Conservation (phyloP, 495 filamentous ascomycete species). For the Daldinia loculata region DNA sequence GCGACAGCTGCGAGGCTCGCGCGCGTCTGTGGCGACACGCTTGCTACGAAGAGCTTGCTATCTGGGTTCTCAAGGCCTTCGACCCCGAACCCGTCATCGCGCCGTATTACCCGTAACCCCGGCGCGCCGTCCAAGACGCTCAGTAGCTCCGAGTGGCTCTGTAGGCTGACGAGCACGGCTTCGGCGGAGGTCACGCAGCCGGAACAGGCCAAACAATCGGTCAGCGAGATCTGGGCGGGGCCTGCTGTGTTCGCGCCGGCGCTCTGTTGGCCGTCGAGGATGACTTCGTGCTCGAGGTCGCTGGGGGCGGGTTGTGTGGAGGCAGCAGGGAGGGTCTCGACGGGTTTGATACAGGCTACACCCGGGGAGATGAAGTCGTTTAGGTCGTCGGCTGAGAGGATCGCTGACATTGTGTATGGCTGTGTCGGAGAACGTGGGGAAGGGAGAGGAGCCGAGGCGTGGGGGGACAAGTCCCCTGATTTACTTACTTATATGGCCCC, state of each 20-base stretch:
- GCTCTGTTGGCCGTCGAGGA: slow-evolving; percentile 84
- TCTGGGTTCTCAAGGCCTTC: slow-evolving; percentile 52
- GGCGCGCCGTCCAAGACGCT: slow-evolving; percentile 76
- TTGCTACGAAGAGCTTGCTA: slow-evolving; percentile 82
- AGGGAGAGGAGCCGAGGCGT: neutral
- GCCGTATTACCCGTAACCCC: slow-evolving; percentile 51
- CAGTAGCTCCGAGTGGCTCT: slow-evolving; percentile 91
- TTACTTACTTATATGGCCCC: neutral
- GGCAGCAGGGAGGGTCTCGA: slow-evolving; percentile 80
- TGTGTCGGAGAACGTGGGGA: slow-evolving; percentile 3
- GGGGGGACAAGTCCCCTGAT: slow-evolving; percentile 26
- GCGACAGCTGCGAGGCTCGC: slow-evolving; percentile 88
- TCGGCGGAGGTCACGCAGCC: slow-evolving; percentile 98
- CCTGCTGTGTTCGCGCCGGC: slow-evolving; percentile 44
- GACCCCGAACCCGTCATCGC: slow-evolving; percentile 41
- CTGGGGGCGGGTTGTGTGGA: slow-evolving; percentile 3
- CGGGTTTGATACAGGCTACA: slow-evolving; percentile 96
- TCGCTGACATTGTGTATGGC: slow-evolving; percentile 81
- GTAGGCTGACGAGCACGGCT: slow-evolving; percentile 89
- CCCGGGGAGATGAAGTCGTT: slow-evolving; percentile 99
- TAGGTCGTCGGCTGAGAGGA: slow-evolving; percentile 93
- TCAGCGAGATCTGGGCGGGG: slow-evolving; percentile 90
- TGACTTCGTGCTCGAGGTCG: slow-evolving; percentile 79
- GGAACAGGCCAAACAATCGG: slow-evolving; percentile 96
- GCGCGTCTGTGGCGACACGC: slow-evolving; percentile 87